Base-by-base conservation (phyloP, 306 rosid species). In the Urtica urens region DNA sequence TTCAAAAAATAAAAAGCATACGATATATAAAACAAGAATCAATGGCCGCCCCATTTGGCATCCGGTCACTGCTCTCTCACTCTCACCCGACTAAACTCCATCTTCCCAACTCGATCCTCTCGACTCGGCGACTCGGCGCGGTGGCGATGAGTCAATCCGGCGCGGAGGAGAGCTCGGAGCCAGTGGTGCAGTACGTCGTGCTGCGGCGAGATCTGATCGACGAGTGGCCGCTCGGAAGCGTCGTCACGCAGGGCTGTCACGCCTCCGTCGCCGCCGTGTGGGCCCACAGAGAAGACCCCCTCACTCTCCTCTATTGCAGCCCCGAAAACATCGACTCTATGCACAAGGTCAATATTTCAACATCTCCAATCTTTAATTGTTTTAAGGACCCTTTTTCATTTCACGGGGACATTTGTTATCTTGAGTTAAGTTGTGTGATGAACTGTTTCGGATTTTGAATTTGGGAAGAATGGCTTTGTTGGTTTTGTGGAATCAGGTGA, bases 201-300 rank as follows among this genome's bases (percentile, higher is more conserved):
- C 94, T 87, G 66, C 87, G 94, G 61, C 81, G 96, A 45, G 96
- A 87, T 64, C 81, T 87, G 14, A 87, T 80, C 40, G 94, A 87
- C 49, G 38, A 68, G 31, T 87, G 94, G 96, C 92, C 92, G 27
- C 74, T 76, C 2, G 96, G 96, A 2, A 82, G 94, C 61, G 76
- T 82, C 41, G 87, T 87, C 6, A 75, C 96, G 9, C 93, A 79
- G 70, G 94, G 87, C 26, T 87, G 96, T 62, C 96, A 82, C 60
- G 96, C 94, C 64, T 75, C 96, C 54, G 94, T 77, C 14, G 62
- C 84, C 10, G 94, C 85, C 53, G 49, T 87, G 58, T 83, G 94
- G 94, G 59, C 75, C 37, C 71, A 75, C 58, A 73, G 56, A 55
- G 87, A 80, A 15, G 93, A 82, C 58, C 79, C 82, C n/a, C 28